phyloP scores from a whole-genome alignment of 2,329 filamentous ascomycete genomes.

The Trichoderma sp. region DNA sequence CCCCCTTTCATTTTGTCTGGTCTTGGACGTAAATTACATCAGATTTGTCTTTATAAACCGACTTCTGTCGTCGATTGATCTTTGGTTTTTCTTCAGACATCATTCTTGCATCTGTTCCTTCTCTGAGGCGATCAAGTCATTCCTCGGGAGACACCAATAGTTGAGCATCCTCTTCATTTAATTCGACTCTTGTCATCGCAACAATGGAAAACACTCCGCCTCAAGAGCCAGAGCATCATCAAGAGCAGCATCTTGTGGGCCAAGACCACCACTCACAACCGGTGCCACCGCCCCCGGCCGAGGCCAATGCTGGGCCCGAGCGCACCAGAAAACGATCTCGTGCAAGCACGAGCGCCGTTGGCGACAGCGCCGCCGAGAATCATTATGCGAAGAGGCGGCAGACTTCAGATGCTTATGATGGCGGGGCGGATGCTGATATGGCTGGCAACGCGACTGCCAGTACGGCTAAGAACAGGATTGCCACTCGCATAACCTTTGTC shows the following conservation, averaged over 20 bases:
- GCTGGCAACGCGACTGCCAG: neutral
- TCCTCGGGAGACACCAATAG: no score
- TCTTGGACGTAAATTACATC: no score
- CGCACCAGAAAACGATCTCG: neutral
- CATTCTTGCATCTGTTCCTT: no score
- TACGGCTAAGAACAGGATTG: no score
- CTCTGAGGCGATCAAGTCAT: no score
- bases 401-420: neutral
- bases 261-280: neutral
- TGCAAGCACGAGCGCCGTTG: neutral
- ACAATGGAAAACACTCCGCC: neutral
- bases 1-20: no score
- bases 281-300: neutral
- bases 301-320: neutral
- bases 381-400: constrained; percentile 1
- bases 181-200: neutral
- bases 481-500: no score
- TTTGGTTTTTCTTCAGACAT: no score
- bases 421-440: neutral
- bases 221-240: neutral
- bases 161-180: neutral
- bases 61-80: no score
- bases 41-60: no score
- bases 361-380: neutral
- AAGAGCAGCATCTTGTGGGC: neutral